Evolutionary conservation across 208 protist genomes (phyloP), one percentile per base, ranked within the genome.

Genomic region (Lotmaria passim): DNA sequence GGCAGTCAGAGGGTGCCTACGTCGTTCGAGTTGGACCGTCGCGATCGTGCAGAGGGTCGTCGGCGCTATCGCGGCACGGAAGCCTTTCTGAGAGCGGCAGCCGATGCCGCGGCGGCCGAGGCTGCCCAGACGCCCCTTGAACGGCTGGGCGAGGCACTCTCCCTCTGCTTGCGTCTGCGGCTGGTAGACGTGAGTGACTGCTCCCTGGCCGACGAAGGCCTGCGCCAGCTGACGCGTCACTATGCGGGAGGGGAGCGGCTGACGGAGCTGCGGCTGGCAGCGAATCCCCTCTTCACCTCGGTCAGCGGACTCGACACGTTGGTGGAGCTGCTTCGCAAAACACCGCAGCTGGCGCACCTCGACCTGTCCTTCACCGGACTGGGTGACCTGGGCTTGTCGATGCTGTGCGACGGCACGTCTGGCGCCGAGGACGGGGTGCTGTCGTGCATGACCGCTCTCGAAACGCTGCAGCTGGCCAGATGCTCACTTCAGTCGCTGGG

Each of bases 11-110:
- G 87, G 67, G 86, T 90, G 38, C 86, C 82, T 50, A 94, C 89
- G 33, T 87, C 82, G 26, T 94, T 79, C 56, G 89, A 92, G 77
- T 69, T 94, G 21, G 89, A 92, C 31, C 81, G 84, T 14, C 86
- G 82, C 12, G 89, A 92, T 41, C 75, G 86, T n/a, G 48, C 78
- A 43, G 75, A 66, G 3, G 86, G 89, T n/a, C 77, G 86, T 0
- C 57, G 33, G 50, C 80, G 89, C 43, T 91, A 89, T 65, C 82
- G 72, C 28, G 89, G 84, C 0, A 70, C 79, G 4, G 78, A 84
- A 7, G 77, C 59, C 12, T 19, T 75, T 17, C 7, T 33, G 0
- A 14, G 21, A 38, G 51, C 51, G 3, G 44, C 44, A 6, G 44
- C 41, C 1, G 19, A 14, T 14, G 30, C 53, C 3, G 33, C 33